Evolutionary conservation across 371 early-diverging fungal species (phyloP).

Genomic region (Actinomortierella ambigua): DNA sequence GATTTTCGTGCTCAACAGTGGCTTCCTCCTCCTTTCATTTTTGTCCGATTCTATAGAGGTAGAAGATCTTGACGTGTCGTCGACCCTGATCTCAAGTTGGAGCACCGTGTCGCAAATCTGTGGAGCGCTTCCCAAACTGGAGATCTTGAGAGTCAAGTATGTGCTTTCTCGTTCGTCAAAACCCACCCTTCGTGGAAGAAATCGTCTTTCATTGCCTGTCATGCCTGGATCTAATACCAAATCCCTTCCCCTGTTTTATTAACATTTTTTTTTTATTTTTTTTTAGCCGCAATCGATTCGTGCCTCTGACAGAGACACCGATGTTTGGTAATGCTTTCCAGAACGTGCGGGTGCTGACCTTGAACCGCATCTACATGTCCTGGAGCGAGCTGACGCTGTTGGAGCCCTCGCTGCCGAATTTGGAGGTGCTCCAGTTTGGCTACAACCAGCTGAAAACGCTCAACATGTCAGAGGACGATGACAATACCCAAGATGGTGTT

Average conservation of each 20-base stretch:
- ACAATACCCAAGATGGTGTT: too few relatives aligned
- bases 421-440: conserved; percentile 72
- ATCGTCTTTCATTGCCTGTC: too few relatives aligned
- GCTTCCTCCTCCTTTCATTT: background rate
- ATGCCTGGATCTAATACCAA: too few relatives aligned
- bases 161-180: background rate
- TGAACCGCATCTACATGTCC: conserved; percentile 50
- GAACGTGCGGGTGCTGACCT: conserved; percentile 48
- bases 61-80: conserved; percentile 76
- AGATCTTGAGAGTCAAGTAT: conserved; percentile 70
- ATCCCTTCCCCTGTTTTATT: too few relatives aligned
- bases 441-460: conserved; percentile 53
- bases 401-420: conserved; percentile 53
- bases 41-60: conserved; percentile 41
- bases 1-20: background rate
- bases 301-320: conserved; percentile 23
- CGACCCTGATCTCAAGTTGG: conserved; percentile 68
- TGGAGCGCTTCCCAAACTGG: conserved; percentile 58
- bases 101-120: conserved; percentile 64
- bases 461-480: conserved; percentile 3
- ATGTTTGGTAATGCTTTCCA: conserved; percentile 40
- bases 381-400: conserved; percentile 52
- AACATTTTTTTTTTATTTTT: background rate
- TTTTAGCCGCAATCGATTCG: conserved; percentile 50
- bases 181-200: too few relatives aligned